A percentile compares a stretch with the other conserved stretches of the same genome.
phyloP scores from a whole-genome alignment of 805 yeast species.

The Yarrowia sp. region DNA sequence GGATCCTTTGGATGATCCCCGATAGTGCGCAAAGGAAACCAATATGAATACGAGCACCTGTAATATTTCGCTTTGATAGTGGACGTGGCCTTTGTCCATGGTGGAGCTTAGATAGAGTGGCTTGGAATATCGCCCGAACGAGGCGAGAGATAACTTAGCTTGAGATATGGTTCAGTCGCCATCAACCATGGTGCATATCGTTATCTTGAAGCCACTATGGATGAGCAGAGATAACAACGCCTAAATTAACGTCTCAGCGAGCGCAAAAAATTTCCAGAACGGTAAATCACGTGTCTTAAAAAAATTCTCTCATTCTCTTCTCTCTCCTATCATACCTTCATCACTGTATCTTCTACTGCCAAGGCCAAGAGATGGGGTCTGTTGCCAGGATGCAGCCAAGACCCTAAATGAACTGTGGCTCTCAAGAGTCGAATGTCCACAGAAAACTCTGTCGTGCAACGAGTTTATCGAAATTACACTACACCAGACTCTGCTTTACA shows the following conservation, averaged over 20 bases:
- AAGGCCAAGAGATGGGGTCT: slow-evolving; percentile 4
- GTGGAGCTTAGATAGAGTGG: slow-evolving; percentile 23
- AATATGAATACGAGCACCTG: not conserved
- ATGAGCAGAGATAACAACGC: not conserved
- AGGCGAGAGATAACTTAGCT: not conserved
- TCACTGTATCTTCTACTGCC: too few species aligned
- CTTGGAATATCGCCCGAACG: slow-evolving; percentile 5
- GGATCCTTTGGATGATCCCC: too few species aligned
- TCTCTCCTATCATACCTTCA: too few species aligned
- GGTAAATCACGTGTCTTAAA: too few species aligned
- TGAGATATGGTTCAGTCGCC: not conserved
- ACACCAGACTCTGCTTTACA: not conserved
- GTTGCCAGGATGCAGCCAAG: slow-evolving; percentile 7
- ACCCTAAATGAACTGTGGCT: slow-evolving; percentile 9
- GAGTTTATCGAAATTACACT: not conserved
- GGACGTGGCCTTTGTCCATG: not conserved
- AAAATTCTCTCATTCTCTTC: too few species aligned
- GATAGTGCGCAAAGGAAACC: not conserved
- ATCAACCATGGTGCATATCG: not conserved
- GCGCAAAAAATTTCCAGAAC: not conserved
- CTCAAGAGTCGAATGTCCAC: not conserved
- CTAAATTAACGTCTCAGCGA: not conserved
- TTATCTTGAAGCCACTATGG: not conserved
- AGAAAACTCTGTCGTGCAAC: not conserved
- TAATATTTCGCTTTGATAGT: not conserved